phyloP scores from a whole-genome alignment of 2,329 filamentous ascomycete species.

The Exophiala alcalophila region DNA sequence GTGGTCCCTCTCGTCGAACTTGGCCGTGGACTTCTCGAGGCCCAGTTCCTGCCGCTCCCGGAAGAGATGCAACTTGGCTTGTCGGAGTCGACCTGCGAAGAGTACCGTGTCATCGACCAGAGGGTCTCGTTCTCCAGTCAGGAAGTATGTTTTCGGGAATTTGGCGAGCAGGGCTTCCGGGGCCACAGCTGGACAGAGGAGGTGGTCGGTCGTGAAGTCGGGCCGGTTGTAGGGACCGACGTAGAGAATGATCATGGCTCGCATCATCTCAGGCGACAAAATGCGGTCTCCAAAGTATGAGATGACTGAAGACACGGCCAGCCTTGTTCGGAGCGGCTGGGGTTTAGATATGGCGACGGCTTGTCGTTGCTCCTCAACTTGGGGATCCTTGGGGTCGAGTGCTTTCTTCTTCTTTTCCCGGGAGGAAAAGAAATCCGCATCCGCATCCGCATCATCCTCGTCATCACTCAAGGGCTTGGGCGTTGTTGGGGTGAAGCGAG shows the following conservation, averaged over 20 bases:
- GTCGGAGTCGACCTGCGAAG: conserved; percentile 82
- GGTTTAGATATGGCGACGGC: conserved; percentile 40
- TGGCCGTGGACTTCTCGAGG: conserved; percentile 51
- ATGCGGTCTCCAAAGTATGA: conserved; percentile 97
- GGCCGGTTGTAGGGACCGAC: conserved; percentile 90
- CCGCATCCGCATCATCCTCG: conserved; percentile 49
- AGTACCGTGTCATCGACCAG: conserved; percentile 96
- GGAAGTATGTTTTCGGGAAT: conserved; percentile 93
- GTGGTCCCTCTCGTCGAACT: conserved; percentile 69
- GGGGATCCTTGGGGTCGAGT: conserved; percentile 29
- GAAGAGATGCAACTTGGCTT: conserved; percentile 65
- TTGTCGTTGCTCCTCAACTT: conserved; percentile 38
- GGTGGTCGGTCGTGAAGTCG: conserved; percentile 86
- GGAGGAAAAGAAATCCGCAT: conserved; percentile 34
- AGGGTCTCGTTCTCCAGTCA: conserved; percentile 92
- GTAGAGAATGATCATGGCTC: conserved; percentile 97
- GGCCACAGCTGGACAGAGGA: conserved; percentile 84
- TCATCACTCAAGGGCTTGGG: conserved; percentile 73
- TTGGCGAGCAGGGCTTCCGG: conserved; percentile 76
- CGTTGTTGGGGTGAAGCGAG: conserved; percentile 71
- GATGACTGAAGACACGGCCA: conserved; percentile 94
- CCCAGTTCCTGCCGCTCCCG: conserved; percentile 55
- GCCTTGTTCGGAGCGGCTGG: conserved; percentile 67
- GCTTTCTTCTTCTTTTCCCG: conserved; percentile 25
- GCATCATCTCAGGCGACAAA: conserved; percentile 95